Evolutionary conservation across 495 filamentous ascomycete genomes (phyloP).

Genomic region (Neurospora sp.): DNA sequence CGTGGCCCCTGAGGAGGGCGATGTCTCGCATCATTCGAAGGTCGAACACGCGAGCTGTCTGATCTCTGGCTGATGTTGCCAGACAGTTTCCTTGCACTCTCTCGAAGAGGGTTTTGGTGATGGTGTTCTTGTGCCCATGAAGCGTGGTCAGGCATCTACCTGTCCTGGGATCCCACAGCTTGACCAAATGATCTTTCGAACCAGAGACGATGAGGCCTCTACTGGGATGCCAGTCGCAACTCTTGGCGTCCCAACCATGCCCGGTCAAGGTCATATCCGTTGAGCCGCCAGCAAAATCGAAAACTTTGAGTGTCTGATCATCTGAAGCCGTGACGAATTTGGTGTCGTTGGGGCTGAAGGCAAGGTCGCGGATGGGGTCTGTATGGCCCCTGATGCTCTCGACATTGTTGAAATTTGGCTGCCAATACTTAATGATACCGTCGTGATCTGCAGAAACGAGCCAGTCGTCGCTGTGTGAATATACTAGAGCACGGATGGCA

Average conservation of each 20-base stretch:
- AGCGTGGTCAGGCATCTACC: slow-evolving; percentile 84
- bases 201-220: slow-evolving; percentile 92
- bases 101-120: slow-evolving; percentile 83
- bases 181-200: slow-evolving; percentile 94
- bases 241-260: slow-evolving; percentile 94
- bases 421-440: slow-evolving; percentile 96
- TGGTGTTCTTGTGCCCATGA: slow-evolving; percentile 95
- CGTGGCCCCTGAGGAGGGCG: slow-evolving; percentile 78
- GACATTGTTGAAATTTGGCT: slow-evolving; percentile 98
- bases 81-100: slow-evolving; percentile 70
- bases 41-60: slow-evolving; percentile 86
- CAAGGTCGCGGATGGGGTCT: slow-evolving; percentile 82
- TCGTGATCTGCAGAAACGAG: slow-evolving; percentile 91
- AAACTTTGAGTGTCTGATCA: slow-evolving; percentile 86
- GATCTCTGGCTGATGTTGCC: slow-evolving; percentile 85
- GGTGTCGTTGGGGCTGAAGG: slow-evolving; percentile 82
- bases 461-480: slow-evolving; percentile 95
- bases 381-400: slow-evolving; percentile 85
- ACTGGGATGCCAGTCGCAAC: slow-evolving; percentile 93
- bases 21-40: slow-evolving; percentile 98
- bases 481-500: slow-evolving; percentile 76
- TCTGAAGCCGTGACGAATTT: slow-evolving; percentile 97
- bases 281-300: slow-evolving; percentile 81
- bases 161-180: slow-evolving; percentile 93
- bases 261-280: slow-evolving; percentile 75